These are phyloP conservation scores for Arthrobotrys megalospora DNA, from an alignment of 2,329 filamentous ascomycete genomes.

Conservation along the genomic window DNA sequence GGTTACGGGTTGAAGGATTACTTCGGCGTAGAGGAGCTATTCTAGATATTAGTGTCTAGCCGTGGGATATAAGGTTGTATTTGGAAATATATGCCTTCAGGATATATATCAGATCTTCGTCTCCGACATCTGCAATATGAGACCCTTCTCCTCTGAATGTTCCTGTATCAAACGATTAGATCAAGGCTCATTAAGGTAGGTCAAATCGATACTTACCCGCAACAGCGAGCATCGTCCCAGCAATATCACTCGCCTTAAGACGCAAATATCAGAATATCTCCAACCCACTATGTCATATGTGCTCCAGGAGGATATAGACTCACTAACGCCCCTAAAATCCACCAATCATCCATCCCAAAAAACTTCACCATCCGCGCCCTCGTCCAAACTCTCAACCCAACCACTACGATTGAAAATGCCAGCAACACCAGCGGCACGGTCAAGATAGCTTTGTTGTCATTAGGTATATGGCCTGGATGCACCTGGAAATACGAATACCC, in stretches of 20 bases:
- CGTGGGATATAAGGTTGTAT: background rate
- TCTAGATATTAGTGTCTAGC: background rate
- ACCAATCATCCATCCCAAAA: conserved; percentile 58
- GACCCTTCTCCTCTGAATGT: conserved; percentile 49
- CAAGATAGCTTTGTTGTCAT: conserved; percentile 57
- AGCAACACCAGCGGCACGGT: conserved; percentile 46
- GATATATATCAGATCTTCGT: conserved; percentile 45
- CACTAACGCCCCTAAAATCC: conserved; percentile 52
- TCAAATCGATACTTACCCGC: conserved; percentile 30
- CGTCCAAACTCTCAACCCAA: conserved; percentile 46
- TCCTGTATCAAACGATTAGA: conserved; percentile 7
- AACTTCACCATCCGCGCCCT: conserved; percentile 52
- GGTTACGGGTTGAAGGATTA: conserved; percentile 51
- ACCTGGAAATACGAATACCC: conserved; percentile 41
- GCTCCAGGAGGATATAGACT: background rate
- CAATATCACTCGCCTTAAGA: conserved; percentile 45
- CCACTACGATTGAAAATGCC: conserved; percentile 48
- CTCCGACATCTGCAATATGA: conserved; percentile 44
- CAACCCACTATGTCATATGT: background rate
- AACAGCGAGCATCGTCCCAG: conserved; percentile 44
- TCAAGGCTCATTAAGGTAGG: background rate
- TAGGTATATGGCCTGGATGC: conserved; percentile 56
- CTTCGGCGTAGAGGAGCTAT: conserved; percentile 54
- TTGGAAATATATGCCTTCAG: conserved; percentile 40
- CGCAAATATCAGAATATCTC: background rate